phyloP scores from a whole-genome alignment of 192 early-diverging fungal genomes.

The Podila epigama region DNA sequence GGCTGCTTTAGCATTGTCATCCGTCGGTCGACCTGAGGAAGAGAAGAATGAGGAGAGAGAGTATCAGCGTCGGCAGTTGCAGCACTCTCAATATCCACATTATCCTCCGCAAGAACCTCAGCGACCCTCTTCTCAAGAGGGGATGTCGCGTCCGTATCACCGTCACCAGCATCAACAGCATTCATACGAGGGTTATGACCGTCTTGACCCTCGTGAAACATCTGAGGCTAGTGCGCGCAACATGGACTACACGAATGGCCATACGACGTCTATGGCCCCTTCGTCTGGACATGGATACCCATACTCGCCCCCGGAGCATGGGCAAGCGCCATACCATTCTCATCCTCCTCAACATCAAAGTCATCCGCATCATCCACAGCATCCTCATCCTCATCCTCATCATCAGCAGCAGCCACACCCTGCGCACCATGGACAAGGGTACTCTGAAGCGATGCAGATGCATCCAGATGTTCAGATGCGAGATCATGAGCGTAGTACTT shows the following conservation, averaged over 20 bases:
- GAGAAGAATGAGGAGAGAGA: not conserved
- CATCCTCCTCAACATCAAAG: not conserved
- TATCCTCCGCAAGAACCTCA: no score
- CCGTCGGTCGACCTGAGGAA: not conserved
- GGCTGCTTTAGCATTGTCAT: not conserved
- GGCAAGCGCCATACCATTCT: not conserved
- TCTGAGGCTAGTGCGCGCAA: no score
- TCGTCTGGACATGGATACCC: no score
- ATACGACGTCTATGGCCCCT: no score
- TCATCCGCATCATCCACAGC: not conserved
- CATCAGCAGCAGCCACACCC: constrained; percentile 8
- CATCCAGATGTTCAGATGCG: not conserved
- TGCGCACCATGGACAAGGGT: no score
- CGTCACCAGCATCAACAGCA: constrained; percentile 1
- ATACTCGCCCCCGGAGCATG: not conserved
- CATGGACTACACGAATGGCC: no score
- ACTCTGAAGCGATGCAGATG: not conserved
- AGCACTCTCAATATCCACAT: no score
- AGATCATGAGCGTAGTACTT: no score
- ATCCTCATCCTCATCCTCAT: not conserved
- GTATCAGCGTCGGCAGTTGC: no score
- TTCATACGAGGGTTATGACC: not conserved
- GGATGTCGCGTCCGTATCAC: no score
- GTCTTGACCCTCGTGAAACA: no score
- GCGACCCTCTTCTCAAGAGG: no score